Conservation (phyloP, 2,329 filamentous ascomycete species). For the Pseudocercospora ulei region DNA sequence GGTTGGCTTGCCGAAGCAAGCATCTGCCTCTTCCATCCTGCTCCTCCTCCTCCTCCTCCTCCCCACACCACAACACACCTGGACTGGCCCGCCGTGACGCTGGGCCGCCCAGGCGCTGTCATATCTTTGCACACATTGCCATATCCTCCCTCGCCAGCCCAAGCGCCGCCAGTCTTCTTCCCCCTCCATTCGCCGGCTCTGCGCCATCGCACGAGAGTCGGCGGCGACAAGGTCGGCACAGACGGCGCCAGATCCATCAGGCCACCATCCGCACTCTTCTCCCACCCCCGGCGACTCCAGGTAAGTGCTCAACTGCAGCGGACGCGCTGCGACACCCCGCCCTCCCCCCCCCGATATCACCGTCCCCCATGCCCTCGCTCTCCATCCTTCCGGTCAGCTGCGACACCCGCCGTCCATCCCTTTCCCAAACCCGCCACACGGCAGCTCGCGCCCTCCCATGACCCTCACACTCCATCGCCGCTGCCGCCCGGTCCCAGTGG, state of each 20-base stretch:
- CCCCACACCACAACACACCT: background rate
- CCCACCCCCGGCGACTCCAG: conserved; percentile 23
- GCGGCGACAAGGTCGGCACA: conserved; percentile 25
- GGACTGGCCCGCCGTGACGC: conserved; percentile 11
- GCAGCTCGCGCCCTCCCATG: conserved; percentile 3
- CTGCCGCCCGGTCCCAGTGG: background rate
- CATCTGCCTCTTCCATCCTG: no score
- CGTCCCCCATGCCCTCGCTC: conserved; percentile 14
- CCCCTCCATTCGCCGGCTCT: background rate
- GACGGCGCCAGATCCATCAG: conserved; percentile 22
- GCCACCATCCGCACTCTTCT: conserved; percentile 24
- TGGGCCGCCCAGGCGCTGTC: no score
- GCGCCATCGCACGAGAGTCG: conserved; percentile 14
- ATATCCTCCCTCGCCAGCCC: conserved; percentile 1
- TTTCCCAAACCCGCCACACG: conserved; percentile 17
- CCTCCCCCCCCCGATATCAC: conserved; percentile 24
- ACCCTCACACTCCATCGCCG: conserved; percentile 5
- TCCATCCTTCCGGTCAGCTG: conserved; percentile 18
- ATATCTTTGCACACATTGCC: background rate
- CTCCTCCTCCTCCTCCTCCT: conserved; percentile 4
- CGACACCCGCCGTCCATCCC: conserved; percentile 20
- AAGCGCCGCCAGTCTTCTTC: no score
- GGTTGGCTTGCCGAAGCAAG: no score
- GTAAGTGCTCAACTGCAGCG: conserved; percentile 22
- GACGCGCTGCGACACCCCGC: conserved; percentile 15